Base-by-base conservation (phyloP, 129 eudicot species). In the Lactuca sativa region DNA sequence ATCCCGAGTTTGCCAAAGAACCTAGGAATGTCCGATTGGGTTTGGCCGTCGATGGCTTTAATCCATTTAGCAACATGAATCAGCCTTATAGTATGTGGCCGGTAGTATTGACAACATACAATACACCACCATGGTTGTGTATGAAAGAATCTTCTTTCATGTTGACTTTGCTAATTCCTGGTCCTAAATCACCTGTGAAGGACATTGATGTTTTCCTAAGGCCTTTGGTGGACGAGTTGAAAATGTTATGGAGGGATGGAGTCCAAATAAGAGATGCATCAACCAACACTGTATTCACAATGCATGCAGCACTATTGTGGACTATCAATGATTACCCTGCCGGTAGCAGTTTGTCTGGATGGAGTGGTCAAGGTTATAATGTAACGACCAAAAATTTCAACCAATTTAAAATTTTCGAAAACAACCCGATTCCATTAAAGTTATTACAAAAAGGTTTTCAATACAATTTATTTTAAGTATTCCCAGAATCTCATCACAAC, bases 241-340 rank as follows among this genome's bases (percentile, higher is more conserved):
- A 36, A 17, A 33, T 41, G 7, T 34, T 73, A 38, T 73, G 77
- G 70, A 37, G n/a, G 2, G 5, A 5, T 25, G 37, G 62, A 3
- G 18, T 61, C 2, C 4, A 10, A 9, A 52, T 69, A 4, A 61
- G 64, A 16, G 70, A 73, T 49, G 70, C 62, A 0, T 52, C 62
- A 1, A 62, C 7, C 2, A 51, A 40, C 1, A 44, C 9, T 34
- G 9, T 18, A 2, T 73, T 73, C 33, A 9, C 30, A 0, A 48
- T 73, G 54, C 9, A 33, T 62, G 70, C 9, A 47, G 4, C 38
- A 21, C 16, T 73, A 8, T 13, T 43, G 7, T 62, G 38, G 52
- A 73, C 53, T 5, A 33, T 62, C 6, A 73, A 31, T n/a, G 70
- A 62, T 16, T 62, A 60, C 62, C 70, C 70, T 2, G 77, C 61